Percentiles rank a stretch among this genome's conserved stretches.
These are phyloP conservation scores for Thalassiosira mediterranea DNA, from an alignment of 352 stramenopile genomes.

Conservation along the genomic window DNA sequence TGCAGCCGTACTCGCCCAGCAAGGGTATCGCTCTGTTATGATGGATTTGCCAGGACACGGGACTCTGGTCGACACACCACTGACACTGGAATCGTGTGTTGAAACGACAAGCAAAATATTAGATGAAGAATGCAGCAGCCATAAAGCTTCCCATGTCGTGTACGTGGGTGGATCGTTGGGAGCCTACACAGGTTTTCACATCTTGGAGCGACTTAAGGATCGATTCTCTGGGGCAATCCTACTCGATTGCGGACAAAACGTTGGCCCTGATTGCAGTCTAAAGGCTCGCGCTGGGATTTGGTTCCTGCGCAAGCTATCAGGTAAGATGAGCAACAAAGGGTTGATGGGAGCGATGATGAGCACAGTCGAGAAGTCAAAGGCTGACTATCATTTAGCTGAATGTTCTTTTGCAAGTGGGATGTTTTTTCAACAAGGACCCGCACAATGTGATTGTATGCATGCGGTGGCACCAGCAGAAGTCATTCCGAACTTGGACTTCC, in stretches of 20 bases:
- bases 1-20: slow-evolving; percentile 26
- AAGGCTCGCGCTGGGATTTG: slow-evolving; percentile 62
- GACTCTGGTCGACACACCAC: slow-evolving; percentile 46
- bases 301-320: slow-evolving; percentile 41
- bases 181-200: slow-evolving; percentile 70
- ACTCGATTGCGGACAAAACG: slow-evolving; percentile 74
- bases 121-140: slow-evolving; percentile 32
- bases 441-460: slow-evolving; percentile 59
- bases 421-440: slow-evolving; percentile 59
- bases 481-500: slow-evolving; percentile 57
- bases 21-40: slow-evolving; percentile 56
- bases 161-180: slow-evolving; percentile 66
- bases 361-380: slow-evolving; percentile 51
- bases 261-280: slow-evolving; percentile 60
- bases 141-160: slow-evolving; percentile 40
- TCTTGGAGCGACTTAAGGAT: slow-evolving; percentile 46
- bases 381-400: slow-evolving; percentile 62
- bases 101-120: slow-evolving; percentile 46
- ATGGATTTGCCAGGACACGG: slow-evolving; percentile 64
- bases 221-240: slow-evolving; percentile 58
- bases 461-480: slow-evolving; percentile 57
- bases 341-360: slow-evolving; percentile 57
- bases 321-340: slow-evolving; percentile 49
- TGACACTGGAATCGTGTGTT: slow-evolving; percentile 53
- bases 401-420: slow-evolving; percentile 56